Percentiles rank a stretch among this genome's conserved stretches.
These are phyloP conservation scores for Agrocybe pediades DNA, from an alignment of 768 basidiomycete genomes.

Conservation along the genomic window DNA sequence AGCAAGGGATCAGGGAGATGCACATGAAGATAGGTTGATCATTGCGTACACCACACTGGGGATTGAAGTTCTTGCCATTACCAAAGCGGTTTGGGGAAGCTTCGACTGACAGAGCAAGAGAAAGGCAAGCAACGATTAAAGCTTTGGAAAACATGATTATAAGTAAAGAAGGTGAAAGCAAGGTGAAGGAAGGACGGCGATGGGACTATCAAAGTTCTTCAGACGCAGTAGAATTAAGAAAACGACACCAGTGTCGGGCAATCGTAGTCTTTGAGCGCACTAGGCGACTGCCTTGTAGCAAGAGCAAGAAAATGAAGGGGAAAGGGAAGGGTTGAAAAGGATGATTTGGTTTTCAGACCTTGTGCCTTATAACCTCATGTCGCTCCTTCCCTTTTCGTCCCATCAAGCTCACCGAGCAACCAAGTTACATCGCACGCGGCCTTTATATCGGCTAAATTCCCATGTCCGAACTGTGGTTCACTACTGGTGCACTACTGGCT, in stretches of 20 bases:
- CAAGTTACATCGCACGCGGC: conserved; percentile 9
- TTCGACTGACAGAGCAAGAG: conserved; percentile 35
- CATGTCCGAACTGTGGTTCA: background rate
- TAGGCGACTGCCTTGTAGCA: conserved; percentile 38
- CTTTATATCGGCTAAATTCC: conserved; percentile 2
- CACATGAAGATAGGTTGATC: background rate
- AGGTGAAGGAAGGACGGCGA: conserved; percentile 21
- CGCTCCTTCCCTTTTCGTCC: conserved; percentile 9
- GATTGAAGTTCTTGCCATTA: conserved; percentile 11
- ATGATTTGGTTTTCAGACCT: conserved; percentile 3
- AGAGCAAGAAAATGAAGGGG: conserved; percentile 19
- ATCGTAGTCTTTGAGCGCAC: conserved; percentile 44
- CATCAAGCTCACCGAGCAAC: conserved; percentile 12
- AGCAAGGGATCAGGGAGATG: conserved; percentile 11
- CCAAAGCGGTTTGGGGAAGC: conserved; percentile 28
- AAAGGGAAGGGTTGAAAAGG: conserved; percentile 18
- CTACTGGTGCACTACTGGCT: background rate
- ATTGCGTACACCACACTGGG: conserved; percentile 24
- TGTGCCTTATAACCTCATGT: conserved; percentile 17
- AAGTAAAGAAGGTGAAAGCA: conserved; percentile 12
- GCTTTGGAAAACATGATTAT: conserved; percentile 44
- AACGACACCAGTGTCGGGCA: conserved; percentile 59
- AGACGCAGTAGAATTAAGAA: conserved; percentile 33
- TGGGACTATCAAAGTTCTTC: conserved; percentile 23
- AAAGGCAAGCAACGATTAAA: conserved; percentile 40